Conservation (phyloP, 352 stramenopile species). For the Phytophthora cajani region DNA sequence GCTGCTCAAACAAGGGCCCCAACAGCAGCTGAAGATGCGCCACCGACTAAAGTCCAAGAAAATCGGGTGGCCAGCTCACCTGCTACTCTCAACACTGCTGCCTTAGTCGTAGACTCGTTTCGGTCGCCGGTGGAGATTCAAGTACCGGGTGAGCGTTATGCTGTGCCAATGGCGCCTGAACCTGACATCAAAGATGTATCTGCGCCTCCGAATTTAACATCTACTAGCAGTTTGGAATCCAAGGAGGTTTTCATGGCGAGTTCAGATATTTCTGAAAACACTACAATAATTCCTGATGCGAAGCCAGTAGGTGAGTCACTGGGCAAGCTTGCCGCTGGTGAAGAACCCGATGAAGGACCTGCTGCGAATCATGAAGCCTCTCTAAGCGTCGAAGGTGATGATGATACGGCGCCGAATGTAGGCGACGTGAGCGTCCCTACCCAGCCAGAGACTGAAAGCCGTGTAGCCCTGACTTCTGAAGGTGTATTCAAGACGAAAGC, state of each 20-base stretch:
- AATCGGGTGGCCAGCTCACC: constrained; percentile 17
- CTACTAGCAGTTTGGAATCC: constrained; percentile 1
- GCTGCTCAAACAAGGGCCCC: neutral
- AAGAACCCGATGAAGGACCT: neutral
- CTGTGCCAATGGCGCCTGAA: neutral
- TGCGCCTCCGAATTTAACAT: neutral
- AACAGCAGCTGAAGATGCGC: neutral
- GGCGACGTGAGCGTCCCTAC: neutral
- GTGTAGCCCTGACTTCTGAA: neutral
- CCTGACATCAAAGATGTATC: neutral
- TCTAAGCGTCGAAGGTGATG: neutral
- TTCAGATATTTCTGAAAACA: neutral
- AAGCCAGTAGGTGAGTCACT: neutral
- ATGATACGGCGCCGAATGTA: neutral
- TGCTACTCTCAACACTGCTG: neutral
- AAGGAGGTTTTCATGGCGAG: neutral
- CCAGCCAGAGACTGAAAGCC: neutral
- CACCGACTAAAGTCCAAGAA: constrained; percentile 23
- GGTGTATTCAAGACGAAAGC: constrained; percentile 8
- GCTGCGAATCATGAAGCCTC: neutral
- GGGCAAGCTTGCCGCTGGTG: neutral
- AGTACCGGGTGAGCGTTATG: constrained; percentile 9
- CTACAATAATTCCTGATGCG: neutral
- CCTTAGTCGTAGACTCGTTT: neutral
- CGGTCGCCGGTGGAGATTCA: neutral